These are phyloP conservation scores for Macrolepiota fuliginosa DNA, from an alignment of 768 basidiomycete species.

Conservation along the genomic window DNA sequence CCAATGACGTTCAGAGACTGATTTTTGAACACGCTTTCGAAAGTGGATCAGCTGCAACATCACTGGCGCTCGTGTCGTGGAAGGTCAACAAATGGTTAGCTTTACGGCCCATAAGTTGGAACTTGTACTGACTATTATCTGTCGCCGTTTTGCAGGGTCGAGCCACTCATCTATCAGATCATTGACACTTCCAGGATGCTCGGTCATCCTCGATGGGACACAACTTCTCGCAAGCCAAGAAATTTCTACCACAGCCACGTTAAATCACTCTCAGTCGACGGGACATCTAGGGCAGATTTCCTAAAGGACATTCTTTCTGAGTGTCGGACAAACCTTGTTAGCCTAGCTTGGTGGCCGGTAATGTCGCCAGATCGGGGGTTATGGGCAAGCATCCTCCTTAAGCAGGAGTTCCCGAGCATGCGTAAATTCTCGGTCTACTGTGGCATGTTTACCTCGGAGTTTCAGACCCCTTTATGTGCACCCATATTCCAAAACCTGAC, in stretches of 20 bases:
- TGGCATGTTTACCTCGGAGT: background rate
- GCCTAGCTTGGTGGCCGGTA: background rate
- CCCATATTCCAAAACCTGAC: constrained; percentile 2
- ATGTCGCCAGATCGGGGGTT: background rate
- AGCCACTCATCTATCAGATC: constrained; percentile 3
- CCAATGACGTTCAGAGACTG: background rate
- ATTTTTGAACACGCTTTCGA: constrained; percentile 1
- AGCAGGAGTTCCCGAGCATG: background rate
- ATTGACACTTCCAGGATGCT: background rate
- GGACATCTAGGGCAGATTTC: background rate
- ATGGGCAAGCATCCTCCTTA: background rate
- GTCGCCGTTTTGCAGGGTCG: background rate
- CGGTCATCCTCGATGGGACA: too few relatives aligned
- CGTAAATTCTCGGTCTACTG: background rate
- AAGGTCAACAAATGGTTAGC: constrained; percentile 4
- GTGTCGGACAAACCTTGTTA: background rate
- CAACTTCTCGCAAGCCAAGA: background rate
- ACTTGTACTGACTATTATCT: background rate
- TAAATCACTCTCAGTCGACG: background rate
- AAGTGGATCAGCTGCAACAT: background rate
- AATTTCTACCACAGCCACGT: background rate
- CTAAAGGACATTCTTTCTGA: background rate
- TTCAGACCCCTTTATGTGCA: background rate
- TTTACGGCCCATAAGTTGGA: background rate
- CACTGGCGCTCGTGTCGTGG: background rate